Conservation (phyloP, 164 flowering plant genomes). For the Dillenia turbinata region DNA sequence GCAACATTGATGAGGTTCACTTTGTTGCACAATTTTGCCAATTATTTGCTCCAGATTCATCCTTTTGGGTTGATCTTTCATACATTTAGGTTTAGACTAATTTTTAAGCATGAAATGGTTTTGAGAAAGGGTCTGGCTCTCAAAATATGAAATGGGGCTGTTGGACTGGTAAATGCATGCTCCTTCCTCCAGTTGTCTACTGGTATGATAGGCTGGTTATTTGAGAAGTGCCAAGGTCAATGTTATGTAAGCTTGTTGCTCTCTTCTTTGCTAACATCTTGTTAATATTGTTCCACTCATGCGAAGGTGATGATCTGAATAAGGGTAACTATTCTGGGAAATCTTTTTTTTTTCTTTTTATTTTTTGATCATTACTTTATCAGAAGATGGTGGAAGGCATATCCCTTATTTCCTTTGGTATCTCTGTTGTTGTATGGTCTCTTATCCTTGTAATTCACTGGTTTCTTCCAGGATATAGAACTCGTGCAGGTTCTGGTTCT, state of each 20-base stretch:
- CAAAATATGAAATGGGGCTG: neutral
- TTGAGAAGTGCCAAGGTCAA: slow-evolving; percentile 20
- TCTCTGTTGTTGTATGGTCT: slow-evolving; percentile 4
- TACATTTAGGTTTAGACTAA: too few species aligned
- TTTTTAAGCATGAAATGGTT: too few species aligned
- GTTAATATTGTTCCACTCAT: slow-evolving; percentile 15
- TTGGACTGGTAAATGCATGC: neutral
- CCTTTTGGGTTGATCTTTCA: slow-evolving; percentile 6
- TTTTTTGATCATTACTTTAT: slow-evolving; percentile 6
- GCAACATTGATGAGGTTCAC: too few species aligned
- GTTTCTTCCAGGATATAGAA: slow-evolving; percentile 75
- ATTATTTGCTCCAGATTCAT: slow-evolving; percentile 14
- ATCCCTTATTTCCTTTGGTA: slow-evolving; percentile 10
- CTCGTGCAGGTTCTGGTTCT: slow-evolving; percentile 76
- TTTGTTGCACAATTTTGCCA: too few species aligned
- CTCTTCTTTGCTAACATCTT: slow-evolving; percentile 13
- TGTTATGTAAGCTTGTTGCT: slow-evolving; percentile 16
- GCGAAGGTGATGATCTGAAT: slow-evolving; percentile 18
- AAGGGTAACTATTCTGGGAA: slow-evolving; percentile 24
- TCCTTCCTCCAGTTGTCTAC: slow-evolving; percentile 6
- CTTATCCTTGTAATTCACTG: slow-evolving; percentile 30
- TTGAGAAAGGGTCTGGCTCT: slow-evolving; percentile 6
- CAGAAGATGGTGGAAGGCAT: slow-evolving; percentile 6
- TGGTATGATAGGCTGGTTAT: slow-evolving; percentile 3
- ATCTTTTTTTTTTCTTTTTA: slow-evolving; percentile 4